Conservation (phyloP, 345 rosid species). For the Salix purpurea region DNA sequence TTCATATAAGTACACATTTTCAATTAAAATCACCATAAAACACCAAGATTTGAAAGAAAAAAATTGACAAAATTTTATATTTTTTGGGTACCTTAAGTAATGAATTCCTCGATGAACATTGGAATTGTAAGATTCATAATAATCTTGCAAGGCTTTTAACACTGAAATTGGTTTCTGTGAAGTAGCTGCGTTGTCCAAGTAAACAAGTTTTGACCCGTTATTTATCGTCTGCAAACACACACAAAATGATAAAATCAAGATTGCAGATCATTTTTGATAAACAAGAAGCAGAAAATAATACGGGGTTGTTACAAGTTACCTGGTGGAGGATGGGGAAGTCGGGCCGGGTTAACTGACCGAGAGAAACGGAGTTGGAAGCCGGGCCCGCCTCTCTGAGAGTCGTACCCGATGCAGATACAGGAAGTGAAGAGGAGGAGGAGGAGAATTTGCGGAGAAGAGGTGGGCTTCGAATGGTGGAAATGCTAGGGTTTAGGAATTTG, state of each 20-base stretch:
- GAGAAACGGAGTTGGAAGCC: constrained; percentile 46
- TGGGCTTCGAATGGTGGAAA: constrained; percentile 16
- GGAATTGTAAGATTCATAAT: constrained; percentile 73
- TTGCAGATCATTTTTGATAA: background rate
- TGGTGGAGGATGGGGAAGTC: constrained; percentile 85
- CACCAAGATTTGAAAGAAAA: background rate
- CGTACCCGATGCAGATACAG: constrained; percentile 29
- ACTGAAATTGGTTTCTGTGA: constrained; percentile 84
- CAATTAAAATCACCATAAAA: background rate
- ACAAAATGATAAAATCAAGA: background rate
- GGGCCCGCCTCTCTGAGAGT: constrained; percentile 25
- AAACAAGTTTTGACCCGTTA: constrained; percentile 77
- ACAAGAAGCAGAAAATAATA: background rate
- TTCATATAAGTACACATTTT: too few relatives aligned
- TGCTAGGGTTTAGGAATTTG: constrained; percentile 33
- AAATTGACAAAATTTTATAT: background rate
- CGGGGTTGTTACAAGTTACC: constrained; percentile 25
- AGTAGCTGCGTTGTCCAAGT: constrained; percentile 94
- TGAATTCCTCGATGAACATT: constrained; percentile 92
- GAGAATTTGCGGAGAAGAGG: constrained; percentile 22
- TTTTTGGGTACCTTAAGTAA: constrained; percentile 50
- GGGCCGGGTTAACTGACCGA: constrained; percentile 71
- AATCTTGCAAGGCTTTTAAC: constrained; percentile 62
- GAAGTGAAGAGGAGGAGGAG: constrained; percentile 22
- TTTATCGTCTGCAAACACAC: constrained; percentile 47